phyloP scores from a whole-genome alignment of 2,329 filamentous ascomycete species.

The Emydomyces testavorans region DNA sequence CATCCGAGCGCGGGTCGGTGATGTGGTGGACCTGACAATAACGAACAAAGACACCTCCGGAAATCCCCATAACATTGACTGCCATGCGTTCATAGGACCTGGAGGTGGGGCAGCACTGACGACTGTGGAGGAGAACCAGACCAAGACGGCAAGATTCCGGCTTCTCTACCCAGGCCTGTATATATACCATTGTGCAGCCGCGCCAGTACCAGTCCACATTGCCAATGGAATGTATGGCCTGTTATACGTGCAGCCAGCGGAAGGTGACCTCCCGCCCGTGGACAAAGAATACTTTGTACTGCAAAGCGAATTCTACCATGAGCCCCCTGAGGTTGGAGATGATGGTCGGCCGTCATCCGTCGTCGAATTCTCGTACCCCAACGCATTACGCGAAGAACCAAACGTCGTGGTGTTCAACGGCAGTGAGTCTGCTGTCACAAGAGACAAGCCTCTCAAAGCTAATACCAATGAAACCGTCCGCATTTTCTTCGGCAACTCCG shows the following conservation, averaged over 20 bases:
- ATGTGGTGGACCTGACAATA: conserved; percentile 25
- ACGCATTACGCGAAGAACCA: conserved; percentile 26
- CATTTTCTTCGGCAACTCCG: conserved; percentile 30
- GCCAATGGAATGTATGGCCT: conserved; percentile 32
- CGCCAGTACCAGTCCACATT: conserved; percentile 29
- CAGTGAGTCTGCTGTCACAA: conserved; percentile 24
- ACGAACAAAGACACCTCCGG: conserved; percentile 27
- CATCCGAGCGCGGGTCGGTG: conserved; percentile 28
- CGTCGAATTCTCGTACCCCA: conserved; percentile 29
- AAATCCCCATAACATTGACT: conserved; percentile 30
- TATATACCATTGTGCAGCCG: conserved; percentile 29
- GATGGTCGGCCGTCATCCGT: conserved; percentile 22
- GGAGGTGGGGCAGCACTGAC: conserved; percentile 27
- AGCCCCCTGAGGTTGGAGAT: conserved; percentile 26
- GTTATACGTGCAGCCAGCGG: conserved; percentile 28
- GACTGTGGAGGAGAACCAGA: conserved; percentile 25
- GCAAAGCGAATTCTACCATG: conserved; percentile 32
- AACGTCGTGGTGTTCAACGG: conserved; percentile 27
- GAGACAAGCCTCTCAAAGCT: conserved; percentile 25
- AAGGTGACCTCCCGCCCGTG: conserved; percentile 23
- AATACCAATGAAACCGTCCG: conserved; percentile 23
- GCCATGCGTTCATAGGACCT: conserved; percentile 27
- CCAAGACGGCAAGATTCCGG: conserved; percentile 25
- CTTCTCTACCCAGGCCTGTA: conserved; percentile 25
- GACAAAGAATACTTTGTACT: conserved; percentile 30